These are phyloP conservation scores for Rhodotorula sp. DNA, from an alignment of 1,284 basidiomycete species.

Conservation along the genomic window DNA sequence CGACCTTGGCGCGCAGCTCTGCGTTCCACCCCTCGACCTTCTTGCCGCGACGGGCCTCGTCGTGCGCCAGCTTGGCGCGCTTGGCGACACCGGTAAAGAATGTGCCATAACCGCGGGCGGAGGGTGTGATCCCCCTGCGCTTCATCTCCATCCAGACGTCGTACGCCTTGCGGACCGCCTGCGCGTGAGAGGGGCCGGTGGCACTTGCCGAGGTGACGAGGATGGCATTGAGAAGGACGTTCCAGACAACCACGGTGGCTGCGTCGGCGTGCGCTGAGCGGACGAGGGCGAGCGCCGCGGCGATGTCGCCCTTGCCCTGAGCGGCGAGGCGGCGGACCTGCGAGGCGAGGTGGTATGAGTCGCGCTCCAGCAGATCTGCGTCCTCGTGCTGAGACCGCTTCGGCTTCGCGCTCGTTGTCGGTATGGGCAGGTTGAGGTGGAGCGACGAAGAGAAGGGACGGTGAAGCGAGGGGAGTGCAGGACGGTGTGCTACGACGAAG, in stretches of 20 bases:
- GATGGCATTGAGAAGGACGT: conserved; percentile 38
- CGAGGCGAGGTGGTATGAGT: conserved; percentile 40
- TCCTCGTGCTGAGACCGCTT: neutral
- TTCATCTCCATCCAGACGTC: conserved; percentile 43
- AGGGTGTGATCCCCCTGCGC: conserved; percentile 36
- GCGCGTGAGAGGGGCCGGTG: neutral
- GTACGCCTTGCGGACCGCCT: conserved; percentile 17
- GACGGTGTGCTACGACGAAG: neutral
- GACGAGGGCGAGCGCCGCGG: conserved; percentile 30
- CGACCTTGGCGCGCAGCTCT: conserved; percentile 24
- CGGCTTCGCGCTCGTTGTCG: neutral
- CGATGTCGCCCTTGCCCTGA: neutral
- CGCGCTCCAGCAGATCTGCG: neutral
- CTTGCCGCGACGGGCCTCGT: neutral
- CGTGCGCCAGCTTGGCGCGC: neutral
- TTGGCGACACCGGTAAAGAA: conserved; percentile 35
- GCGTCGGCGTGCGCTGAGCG: conserved; percentile 26
- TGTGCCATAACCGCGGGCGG: conserved; percentile 33
- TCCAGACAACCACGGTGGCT: conserved; percentile 45
- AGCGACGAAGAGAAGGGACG: neutral
- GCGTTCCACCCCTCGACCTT: conserved; percentile 9
- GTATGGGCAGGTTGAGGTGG: neutral
- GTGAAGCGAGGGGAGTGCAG: neutral
- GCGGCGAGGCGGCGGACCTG: conserved; percentile 4
- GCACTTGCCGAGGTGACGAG: conserved; percentile 23